Evolutionary conservation across 106 monocot species (phyloP).

Genomic region (Allium cepa): DNA sequence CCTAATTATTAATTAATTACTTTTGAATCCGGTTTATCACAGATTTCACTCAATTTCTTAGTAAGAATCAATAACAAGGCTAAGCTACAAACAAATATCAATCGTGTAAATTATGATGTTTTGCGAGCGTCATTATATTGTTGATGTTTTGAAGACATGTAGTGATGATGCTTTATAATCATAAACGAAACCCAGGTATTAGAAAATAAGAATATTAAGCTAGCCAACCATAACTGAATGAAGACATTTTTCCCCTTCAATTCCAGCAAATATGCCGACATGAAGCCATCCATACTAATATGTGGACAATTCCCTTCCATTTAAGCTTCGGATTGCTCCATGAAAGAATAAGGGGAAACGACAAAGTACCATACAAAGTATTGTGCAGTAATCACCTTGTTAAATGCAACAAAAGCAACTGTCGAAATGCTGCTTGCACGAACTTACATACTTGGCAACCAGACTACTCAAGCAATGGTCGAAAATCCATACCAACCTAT

Average conservation of each 20-base stretch:
- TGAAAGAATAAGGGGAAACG: constrained; percentile 79
- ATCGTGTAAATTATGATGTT: no score
- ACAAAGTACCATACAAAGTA: constrained; percentile 99
- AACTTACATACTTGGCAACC: constrained; percentile 8
- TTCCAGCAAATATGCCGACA: constrained; percentile 85
- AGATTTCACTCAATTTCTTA: no score
- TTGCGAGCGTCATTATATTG: constrained; percentile 9
- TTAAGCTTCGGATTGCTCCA: constrained; percentile 71
- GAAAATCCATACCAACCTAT: no score
- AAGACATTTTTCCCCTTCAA: constrained; percentile 83
- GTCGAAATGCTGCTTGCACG: no score
- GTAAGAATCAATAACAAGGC: no score
- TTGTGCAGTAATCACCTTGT: constrained; percentile 87
- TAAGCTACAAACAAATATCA: no score
- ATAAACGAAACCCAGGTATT: constrained; percentile 47
- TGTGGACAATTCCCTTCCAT: constrained; percentile 54
- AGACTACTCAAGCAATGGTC: no score
- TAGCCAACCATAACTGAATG: constrained; percentile 66
- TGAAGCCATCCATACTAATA: constrained; percentile 62
- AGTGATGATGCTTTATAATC: constrained; percentile 55
- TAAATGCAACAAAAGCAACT: constrained; percentile 93
- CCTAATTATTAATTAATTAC: no score
- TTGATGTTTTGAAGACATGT: constrained; percentile 34
- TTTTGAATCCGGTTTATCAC: no score
- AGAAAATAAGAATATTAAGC: constrained; percentile 64